Conservation (phyloP, 257 asterid species). For the Parsonsia alboflavescens region DNA sequence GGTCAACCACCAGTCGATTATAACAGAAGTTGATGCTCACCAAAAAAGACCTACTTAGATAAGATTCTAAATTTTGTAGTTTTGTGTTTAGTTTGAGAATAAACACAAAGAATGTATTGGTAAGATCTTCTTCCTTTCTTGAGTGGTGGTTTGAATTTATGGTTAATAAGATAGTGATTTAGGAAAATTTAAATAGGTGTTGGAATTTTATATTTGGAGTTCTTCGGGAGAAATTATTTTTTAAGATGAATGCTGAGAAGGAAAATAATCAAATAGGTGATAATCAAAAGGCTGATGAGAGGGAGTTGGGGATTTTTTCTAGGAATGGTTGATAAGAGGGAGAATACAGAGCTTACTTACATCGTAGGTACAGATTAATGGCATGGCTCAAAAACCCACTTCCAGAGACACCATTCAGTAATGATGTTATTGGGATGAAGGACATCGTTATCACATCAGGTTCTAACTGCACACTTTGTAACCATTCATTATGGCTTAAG, state of each 20-base stretch:
- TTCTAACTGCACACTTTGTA: slow-evolving; percentile 78
- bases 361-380: slow-evolving; percentile 87
- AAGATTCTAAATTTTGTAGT: too few relatives aligned
- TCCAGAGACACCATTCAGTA: slow-evolving; percentile 87
- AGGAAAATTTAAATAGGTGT: neutral
- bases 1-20: slow-evolving; percentile 1
- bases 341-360: slow-evolving; percentile 47
- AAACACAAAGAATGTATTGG: neutral
- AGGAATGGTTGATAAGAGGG: neutral
- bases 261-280: neutral
- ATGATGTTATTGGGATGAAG: slow-evolving; percentile 86
- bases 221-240: too few relatives aligned
- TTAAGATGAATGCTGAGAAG: neutral
- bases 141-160: too few relatives aligned
- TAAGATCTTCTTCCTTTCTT: too few relatives aligned
- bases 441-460: slow-evolving; percentile 98
- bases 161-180: neutral
- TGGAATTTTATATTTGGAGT: neutral
- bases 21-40: neutral
- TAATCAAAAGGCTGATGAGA: neutral
- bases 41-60: neutral
- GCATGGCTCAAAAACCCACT: slow-evolving; percentile 98
- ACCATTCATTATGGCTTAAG: slow-evolving; percentile 78
- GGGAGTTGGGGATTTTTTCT: neutral
- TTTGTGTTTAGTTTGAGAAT: neutral